Base-by-base conservation (phyloP, 768 basidiomycete species). In the Filobasidium wieringae region DNA sequence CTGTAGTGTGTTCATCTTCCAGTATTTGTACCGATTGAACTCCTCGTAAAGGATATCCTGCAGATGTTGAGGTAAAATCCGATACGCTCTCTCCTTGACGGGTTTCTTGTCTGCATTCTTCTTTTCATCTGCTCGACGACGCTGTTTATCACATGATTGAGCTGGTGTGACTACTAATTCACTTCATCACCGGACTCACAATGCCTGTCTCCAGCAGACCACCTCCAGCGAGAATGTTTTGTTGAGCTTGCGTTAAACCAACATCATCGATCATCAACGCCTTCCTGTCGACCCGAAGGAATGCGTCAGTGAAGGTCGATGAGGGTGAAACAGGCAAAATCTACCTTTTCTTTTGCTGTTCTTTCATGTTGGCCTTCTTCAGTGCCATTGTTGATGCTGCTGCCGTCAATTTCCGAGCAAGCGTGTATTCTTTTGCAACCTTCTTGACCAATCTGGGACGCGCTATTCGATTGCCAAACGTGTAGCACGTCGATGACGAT, bases 11-110 rank as follows among this genome's bases (percentile, higher is more conserved):
- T 37, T 15, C 56, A 57, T 39, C 37, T 50, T 57, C 56, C 56
- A 57, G 39, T 50, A 57, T 29, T 57, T 57, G 56, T 51, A 57
- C 17, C 56, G 56, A 19, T 33, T 51, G 30, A 57, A 57, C 37
- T 57, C 56, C 26, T 57, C 56, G 47, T 50, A 57, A 6, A 57
- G 26, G 5, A 50, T 51, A 19, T 57, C 56, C 36, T 50, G 49
- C 29, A 57, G 36, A 27, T 17, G 50, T 29, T 57, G 56, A 36
- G 49, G 31, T n/a, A 27, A 27, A 36, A 57, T 57, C 27, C 56
- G 56, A 32, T 51, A 57, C 7, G 56, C 27, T 12, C 49, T 32
- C 34, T 57, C 56, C 31, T 57, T 57, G 19, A 39, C 34, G 2
- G 56, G 34, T 50, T 50, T 47, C 7, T 47, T 34, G n/a, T 57